phyloP scores from a whole-genome alignment of 441 rosid genomes.

The Corymbia calophylla region DNA sequence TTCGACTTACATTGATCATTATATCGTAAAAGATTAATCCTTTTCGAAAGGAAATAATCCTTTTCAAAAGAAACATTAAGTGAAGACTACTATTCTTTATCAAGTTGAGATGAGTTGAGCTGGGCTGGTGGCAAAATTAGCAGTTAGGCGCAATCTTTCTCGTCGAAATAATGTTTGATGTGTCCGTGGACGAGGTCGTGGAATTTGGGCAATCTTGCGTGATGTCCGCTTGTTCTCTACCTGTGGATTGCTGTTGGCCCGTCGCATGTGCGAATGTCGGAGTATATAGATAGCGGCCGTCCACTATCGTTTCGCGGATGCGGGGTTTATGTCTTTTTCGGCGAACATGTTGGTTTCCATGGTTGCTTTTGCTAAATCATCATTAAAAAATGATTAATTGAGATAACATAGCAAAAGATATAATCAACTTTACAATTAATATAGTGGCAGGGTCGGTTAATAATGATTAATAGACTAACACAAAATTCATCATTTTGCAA shows the following conservation, averaged over 20 bases:
- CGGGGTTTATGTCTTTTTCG: not conserved
- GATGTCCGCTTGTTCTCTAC: not conserved
- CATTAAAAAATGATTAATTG: not conserved
- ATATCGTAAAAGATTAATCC: too few relatives aligned
- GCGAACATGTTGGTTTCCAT: not conserved
- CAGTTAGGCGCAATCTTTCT: not conserved
- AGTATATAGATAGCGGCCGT: too few relatives aligned
- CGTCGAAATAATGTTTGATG: not conserved
- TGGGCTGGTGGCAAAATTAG: not conserved
- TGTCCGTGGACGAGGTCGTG: not conserved
- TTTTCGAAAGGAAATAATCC: too few relatives aligned
- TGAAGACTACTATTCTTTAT: not conserved
- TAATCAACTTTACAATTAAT: not conserved
- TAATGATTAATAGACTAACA: not conserved
- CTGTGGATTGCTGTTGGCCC: too few relatives aligned
- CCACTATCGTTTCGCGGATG: too few relatives aligned
- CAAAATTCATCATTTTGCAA: not conserved
- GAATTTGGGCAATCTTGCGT: not conserved
- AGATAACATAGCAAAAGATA: not conserved
- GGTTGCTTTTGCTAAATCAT: not conserved
- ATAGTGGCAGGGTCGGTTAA: rapidly evolving
- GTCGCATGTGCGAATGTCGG: too few relatives aligned
- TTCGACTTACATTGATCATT: too few relatives aligned
- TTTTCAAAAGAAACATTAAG: too few relatives aligned
- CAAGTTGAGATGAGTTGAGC: not conserved